A percentile compares a stretch with the other conserved stretches of the same genome.
phyloP scores from a whole-genome alignment of 1,139 yeast species.

The Hemisphaericaspora xylanilytica region DNA sequence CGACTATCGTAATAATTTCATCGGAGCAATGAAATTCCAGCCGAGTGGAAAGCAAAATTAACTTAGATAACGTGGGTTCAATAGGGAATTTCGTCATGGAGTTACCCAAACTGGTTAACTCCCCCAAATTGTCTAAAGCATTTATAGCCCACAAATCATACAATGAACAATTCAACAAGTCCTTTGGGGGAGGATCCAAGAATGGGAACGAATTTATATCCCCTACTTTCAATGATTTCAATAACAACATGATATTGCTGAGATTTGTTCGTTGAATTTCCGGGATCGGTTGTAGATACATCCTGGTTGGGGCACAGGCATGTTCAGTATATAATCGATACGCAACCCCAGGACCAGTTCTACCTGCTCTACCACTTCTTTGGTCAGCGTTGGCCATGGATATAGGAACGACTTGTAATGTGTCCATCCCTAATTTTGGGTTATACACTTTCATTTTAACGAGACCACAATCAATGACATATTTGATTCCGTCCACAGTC shows the following conservation, averaged over 20 bases:
- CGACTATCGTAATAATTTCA: conserved; percentile 76
- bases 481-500: conserved; percentile 75
- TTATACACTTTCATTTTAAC: conserved; percentile 77
- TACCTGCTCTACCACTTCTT: conserved; percentile 81
- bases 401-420: conserved; percentile 68
- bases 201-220: conserved; percentile 72
- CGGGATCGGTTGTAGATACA: conserved; percentile 85
- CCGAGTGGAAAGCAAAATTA: conserved; percentile 56
- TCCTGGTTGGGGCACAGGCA: conserved; percentile 56
- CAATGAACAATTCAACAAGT: conserved; percentile 67
- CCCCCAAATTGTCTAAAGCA: conserved; percentile 74
- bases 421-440: conserved; percentile 74
- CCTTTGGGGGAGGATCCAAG: conserved; percentile 82
- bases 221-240: conserved; percentile 68
- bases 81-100: conserved; percentile 78
- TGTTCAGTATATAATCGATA: conserved; percentile 79
- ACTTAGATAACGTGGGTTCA: conserved; percentile 79
- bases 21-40: conserved; percentile 63
- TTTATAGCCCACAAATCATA: conserved; percentile 89
- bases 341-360: conserved; percentile 82
- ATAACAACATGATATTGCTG: conserved; percentile 67
- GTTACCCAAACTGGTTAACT: conserved; percentile 64
- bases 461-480: conserved; percentile 80
- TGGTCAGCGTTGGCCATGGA: conserved; percentile 84
- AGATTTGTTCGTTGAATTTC: conserved; percentile 90